Conservation (phyloP, 768 basidiomycete genomes). For the Xerocomellus dryophilus region DNA sequence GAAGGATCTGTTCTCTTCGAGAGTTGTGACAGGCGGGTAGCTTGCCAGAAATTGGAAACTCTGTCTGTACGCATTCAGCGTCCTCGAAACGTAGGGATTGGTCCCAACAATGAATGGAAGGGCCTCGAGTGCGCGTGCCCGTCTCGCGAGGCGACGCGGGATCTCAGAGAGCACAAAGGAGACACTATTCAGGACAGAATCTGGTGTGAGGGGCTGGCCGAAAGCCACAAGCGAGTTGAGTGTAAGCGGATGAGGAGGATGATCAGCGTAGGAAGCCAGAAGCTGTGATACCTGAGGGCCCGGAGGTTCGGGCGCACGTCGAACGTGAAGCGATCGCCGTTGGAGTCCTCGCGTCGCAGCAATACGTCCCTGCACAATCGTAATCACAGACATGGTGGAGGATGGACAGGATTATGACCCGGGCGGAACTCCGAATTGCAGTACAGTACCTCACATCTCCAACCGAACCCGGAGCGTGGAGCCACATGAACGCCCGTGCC, state of each 20-base stretch:
- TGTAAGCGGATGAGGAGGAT: slow-evolving; percentile 65
- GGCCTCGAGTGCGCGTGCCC: slow-evolving; percentile 68
- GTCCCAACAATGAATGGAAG: slow-evolving; percentile 88
- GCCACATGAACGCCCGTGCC: neutral
- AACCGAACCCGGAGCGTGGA: neutral
- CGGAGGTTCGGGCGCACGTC: slow-evolving; percentile 46
- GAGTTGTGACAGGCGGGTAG: slow-evolving; percentile 59
- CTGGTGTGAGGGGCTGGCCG: slow-evolving; percentile 66
- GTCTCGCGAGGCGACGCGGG: slow-evolving; percentile 70
- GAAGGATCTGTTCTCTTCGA: slow-evolving; percentile 70
- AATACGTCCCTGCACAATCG: neutral
- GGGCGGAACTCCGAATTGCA: neutral
- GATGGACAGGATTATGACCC: neutral
- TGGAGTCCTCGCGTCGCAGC: slow-evolving; percentile 4
- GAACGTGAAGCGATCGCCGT: slow-evolving; percentile 26
- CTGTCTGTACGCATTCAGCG: slow-evolving; percentile 62
- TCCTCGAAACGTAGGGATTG: slow-evolving; percentile 79
- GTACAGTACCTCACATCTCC: neutral
- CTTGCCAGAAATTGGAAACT: slow-evolving; percentile 70
- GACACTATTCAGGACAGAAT: slow-evolving; percentile 72
- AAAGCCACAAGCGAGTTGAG: slow-evolving; percentile 72
- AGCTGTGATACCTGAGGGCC: slow-evolving; percentile 55
- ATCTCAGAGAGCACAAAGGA: slow-evolving; percentile 72
- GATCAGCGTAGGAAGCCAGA: slow-evolving; percentile 58
- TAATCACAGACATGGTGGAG: slow-evolving; percentile 7